These are phyloP conservation scores for Skeletonema costatum DNA, from an alignment of 108 stramenopile species.

Conservation along the genomic window DNA sequence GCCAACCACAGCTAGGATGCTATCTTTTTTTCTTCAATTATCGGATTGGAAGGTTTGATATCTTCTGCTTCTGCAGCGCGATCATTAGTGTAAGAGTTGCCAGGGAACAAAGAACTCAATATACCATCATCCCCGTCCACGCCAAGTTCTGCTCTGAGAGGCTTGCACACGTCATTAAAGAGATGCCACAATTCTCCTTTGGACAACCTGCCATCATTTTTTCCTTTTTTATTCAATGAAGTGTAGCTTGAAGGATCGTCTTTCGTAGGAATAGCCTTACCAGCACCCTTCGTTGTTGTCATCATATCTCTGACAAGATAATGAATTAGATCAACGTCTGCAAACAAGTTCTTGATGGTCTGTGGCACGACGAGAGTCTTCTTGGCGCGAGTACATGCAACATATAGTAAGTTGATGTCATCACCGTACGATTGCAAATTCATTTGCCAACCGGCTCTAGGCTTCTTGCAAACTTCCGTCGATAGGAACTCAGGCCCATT, in stretches of 20 bases:
- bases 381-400: slow-evolving; percentile 34
- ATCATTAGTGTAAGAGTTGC: neutral
- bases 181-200: slow-evolving; percentile 37
- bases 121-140: slow-evolving; percentile 14
- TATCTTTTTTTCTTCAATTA: neutral
- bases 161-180: slow-evolving; percentile 24
- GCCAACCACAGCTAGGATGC: neutral
- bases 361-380: slow-evolving; percentile 25
- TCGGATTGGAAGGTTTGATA: neutral
- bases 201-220: slow-evolving; percentile 13
- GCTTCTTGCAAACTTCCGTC: neutral
- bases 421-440: slow-evolving; percentile 3
- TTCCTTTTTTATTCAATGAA: neutral
- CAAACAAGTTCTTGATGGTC: slow-evolving; percentile 5
- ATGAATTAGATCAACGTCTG: slow-evolving; percentile 23
- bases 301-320: slow-evolving; percentile 19
- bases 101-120: slow-evolving; percentile 14
- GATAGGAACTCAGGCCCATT: slow-evolving; percentile 3
- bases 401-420: slow-evolving; percentile 33
- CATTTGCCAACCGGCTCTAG: slow-evolving; percentile 27
- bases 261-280: neutral
- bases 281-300: neutral
- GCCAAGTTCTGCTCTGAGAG: slow-evolving; percentile 25
- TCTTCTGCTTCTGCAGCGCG: neutral
- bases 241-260: neutral